Percentiles rank a stretch among this genome's conserved stretches.
These are phyloP conservation scores for Orbilia javanica DNA, from an alignment of 2,329 filamentous ascomycete species.

Conservation along the genomic window DNA sequence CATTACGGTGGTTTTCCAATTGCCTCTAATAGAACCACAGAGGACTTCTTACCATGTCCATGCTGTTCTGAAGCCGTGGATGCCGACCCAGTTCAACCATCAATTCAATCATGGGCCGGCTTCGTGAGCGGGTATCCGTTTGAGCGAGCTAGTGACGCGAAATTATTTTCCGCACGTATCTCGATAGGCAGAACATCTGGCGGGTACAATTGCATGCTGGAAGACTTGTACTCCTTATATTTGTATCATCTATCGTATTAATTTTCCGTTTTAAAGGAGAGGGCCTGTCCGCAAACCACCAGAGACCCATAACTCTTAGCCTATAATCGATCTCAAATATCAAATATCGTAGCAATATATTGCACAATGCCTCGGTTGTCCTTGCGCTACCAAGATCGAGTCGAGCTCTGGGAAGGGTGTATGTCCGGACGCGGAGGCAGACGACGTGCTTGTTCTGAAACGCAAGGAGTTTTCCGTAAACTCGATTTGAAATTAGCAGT, in stretches of 20 bases:
- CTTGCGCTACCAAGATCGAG: constrained; percentile 37
- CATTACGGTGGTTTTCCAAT: constrained; percentile 44
- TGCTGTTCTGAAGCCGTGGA: constrained; percentile 34
- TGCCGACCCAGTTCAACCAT: constrained; percentile 20
- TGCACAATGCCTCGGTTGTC: constrained; percentile 50
- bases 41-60: constrained; percentile 18
- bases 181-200: constrained; percentile 27
- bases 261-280: constrained; percentile 44
- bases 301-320: constrained; percentile 18
- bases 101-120: constrained; percentile 6
- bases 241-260: constrained; percentile 37
- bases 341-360: constrained; percentile 28
- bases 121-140: constrained; percentile 35
- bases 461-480: constrained; percentile 55
- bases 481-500: constrained; percentile 55
- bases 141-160: constrained; percentile 27
- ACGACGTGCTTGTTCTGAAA: constrained; percentile 51
- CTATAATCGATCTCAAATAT: constrained; percentile 52
- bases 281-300: constrained; percentile 21
- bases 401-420: constrained; percentile 20
- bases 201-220: constrained; percentile 37
- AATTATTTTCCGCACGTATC: constrained; percentile 52
- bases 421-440: constrained; percentile 43
- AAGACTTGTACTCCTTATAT: constrained; percentile 9
- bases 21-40: neutral